Percentiles rank a stretch among this genome's conserved stretches.
These are phyloP conservation scores for Psilocybe azurescens DNA, from an alignment of 768 basidiomycete species.

Conservation along the genomic window DNA sequence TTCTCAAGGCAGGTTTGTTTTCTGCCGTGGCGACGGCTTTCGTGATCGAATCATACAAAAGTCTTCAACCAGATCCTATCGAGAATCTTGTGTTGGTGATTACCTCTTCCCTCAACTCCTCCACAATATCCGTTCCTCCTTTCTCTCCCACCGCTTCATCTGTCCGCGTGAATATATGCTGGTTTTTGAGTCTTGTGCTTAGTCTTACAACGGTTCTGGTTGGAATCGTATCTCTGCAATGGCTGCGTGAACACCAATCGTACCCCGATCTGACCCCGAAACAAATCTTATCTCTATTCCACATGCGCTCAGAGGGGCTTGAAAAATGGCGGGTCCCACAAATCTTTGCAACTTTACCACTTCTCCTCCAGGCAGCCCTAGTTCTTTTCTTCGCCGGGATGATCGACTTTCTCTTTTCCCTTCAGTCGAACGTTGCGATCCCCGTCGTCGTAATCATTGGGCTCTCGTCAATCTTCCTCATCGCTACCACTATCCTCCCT, in stretches of 20 bases:
- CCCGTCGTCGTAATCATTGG: constrained; percentile 16
- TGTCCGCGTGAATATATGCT: constrained; percentile 16
- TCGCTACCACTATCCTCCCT: constrained; percentile 19
- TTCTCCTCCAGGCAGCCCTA: constrained; percentile 18
- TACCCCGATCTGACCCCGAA: constrained; percentile 12
- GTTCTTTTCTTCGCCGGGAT: constrained; percentile 23
- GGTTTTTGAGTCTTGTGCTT: constrained; percentile 24
- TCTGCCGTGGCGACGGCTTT: constrained; percentile 20
- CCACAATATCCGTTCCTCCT: not conserved
- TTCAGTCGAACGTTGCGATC: constrained; percentile 12
- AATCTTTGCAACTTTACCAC: constrained; percentile 20
- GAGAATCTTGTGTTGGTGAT: not conserved
- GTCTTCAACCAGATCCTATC: constrained; percentile 5
- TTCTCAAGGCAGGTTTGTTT: constrained; percentile 22
- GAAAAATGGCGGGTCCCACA: constrained; percentile 21
- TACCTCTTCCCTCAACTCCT: not conserved
- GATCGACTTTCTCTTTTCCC: constrained; percentile 18
- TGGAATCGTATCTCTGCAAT: constrained; percentile 23
- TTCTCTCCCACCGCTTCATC: not conserved
- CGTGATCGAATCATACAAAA: constrained; percentile 19
- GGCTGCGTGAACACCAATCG: constrained; percentile 22
- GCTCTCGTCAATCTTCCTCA: constrained; percentile 12
- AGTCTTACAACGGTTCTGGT: constrained; percentile 21
- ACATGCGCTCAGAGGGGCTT: constrained; percentile 22
- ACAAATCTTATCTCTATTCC: constrained; percentile 8